Evolutionary conservation across 1,139 yeast species (phyloP), one percentile per base, ranked within the genome.

Genomic region (Yamadazyma diddensiae): DNA sequence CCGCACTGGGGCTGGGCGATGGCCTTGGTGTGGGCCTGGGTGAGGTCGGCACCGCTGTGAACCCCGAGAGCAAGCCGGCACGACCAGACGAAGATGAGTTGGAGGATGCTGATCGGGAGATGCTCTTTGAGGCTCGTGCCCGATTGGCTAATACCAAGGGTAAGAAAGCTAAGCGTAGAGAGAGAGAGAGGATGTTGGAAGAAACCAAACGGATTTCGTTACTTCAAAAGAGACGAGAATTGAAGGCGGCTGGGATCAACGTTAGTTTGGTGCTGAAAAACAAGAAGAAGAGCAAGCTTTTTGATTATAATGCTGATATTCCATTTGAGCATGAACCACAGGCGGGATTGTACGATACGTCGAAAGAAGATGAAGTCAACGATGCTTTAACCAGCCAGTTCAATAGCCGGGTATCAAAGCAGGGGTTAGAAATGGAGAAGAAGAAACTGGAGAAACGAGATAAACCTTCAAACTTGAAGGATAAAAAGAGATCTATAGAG

Each of bases 91-190:
- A 79, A 2, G 80, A 75, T 8, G 87, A 81, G 27, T 64, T 87
- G 68, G 90, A 80, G 39, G 97, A 88, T 35, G 96, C 87, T 39
- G 96, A 92, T 48, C 63, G 76, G 40, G 97, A 92, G 53, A 88
- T 92, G 97, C 60, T 92, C 8, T 79, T 90, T 7, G 98, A 92
- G 52, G 97, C 98, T 0, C 74, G 84, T 34, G 95, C 97, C 1
- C 73, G 98, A 46, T 62, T 92, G 43, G 87, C 95, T 7, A 90
- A 87, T 49, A 90, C 97, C 0, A 92, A 84, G 53, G 98, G 98
- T 40, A 88, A 90, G 48, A 92, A 92, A 58, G 97, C 97, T 1
- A 85, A 88, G 41, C 62, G 98, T 39, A 86, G 90, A 52, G 87
- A 84, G 3, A 68, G 98, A 36, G 98, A 92, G 50, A 66, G 94